These are phyloP conservation scores for Haematococcus lacustris DNA, from an alignment of 139 green algal genomes.

Conservation along the genomic window DNA sequence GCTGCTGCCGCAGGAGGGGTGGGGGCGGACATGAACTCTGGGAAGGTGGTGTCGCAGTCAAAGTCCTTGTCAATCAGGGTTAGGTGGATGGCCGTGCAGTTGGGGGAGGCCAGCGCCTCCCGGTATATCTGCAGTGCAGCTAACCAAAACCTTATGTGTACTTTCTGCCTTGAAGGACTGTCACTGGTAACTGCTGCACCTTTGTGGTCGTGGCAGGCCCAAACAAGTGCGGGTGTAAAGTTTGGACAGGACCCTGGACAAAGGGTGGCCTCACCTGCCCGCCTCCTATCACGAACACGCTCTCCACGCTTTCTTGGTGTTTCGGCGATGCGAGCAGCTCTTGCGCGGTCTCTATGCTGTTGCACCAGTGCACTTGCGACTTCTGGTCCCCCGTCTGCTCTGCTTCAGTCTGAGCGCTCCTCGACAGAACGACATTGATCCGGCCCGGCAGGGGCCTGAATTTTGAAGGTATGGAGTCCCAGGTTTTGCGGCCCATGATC, in stretches of 20 bases:
- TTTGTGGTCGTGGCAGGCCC: too few relatives aligned
- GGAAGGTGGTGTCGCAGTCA: slow-evolving; percentile 90
- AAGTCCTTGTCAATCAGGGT: slow-evolving; percentile 54
- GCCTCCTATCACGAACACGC: slow-evolving; percentile 94
- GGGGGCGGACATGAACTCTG: slow-evolving; percentile 48
- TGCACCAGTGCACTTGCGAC: slow-evolving; percentile 35
- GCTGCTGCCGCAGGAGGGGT: too few relatives aligned
- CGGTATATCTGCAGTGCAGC: slow-evolving; percentile 25
- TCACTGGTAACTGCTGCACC: too few relatives aligned
- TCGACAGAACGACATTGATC: slow-evolving; percentile 91
- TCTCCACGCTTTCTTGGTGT: slow-evolving; percentile 56
- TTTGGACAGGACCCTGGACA: neutral
- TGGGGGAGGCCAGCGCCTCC: slow-evolving; percentile 60
- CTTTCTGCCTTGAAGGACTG: too few relatives aligned
- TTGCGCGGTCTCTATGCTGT: slow-evolving; percentile 71
- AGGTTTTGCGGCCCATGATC: slow-evolving; percentile 98
- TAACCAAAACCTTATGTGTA: neutral
- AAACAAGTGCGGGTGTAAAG: neutral
- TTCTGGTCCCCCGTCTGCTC: slow-evolving; percentile 16
- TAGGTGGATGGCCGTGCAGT: slow-evolving; percentile 77
- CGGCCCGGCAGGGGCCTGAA: slow-evolving; percentile 84
- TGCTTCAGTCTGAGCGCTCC: slow-evolving; percentile 7
- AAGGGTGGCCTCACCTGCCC: slow-evolving; percentile 62
- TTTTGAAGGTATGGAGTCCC: slow-evolving; percentile 88
- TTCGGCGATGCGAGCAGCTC: slow-evolving; percentile 41